These are phyloP conservation scores for Naganishia kalamii DNA, from an alignment of 768 basidiomycete genomes.

Conservation along the genomic window DNA sequence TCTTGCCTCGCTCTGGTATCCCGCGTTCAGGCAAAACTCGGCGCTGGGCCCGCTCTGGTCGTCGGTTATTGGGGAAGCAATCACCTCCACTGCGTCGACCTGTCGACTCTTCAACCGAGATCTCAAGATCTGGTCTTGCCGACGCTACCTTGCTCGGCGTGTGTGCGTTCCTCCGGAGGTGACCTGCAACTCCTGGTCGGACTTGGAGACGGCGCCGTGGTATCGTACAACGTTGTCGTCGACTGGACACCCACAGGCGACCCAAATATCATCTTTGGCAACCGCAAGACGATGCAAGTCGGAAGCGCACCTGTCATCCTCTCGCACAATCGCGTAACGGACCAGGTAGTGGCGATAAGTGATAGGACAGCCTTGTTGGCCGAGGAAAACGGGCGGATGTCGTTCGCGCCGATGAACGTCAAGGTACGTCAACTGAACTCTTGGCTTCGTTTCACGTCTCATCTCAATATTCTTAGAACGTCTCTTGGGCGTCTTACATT, in stretches of 20 bases:
- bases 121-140: not conserved
- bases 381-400: conserved; percentile 35
- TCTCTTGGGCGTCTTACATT: conserved; percentile 30
- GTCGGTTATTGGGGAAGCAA: conserved; percentile 25
- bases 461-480: conserved; percentile 23
- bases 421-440: conserved; percentile 28
- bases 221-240: not conserved
- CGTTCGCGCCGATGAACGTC: conserved; percentile 35
- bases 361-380: conserved; percentile 40
- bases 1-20: not conserved
- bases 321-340: conserved; percentile 5
- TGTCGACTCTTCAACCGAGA: conserved; percentile 27
- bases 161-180: conserved; percentile 16
- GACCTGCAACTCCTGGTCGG: conserved; percentile 36
- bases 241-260: conserved; percentile 25
- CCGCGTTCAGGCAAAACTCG: not conserved
- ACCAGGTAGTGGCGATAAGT: conserved; percentile 31
- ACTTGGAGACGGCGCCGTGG: conserved; percentile 33
- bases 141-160: conserved; percentile 24
- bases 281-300: conserved; percentile 31
- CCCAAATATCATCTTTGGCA: conserved; percentile 20
- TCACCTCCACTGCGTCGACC: conserved; percentile 32
- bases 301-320: conserved; percentile 35
- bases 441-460: not conserved
- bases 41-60: not conserved